Percentiles rank a stretch among this genome's conserved stretches.
Evolutionary conservation across 257 asterid genomes (phyloP).

Genomic region (Gentiana dahurica): DNA sequence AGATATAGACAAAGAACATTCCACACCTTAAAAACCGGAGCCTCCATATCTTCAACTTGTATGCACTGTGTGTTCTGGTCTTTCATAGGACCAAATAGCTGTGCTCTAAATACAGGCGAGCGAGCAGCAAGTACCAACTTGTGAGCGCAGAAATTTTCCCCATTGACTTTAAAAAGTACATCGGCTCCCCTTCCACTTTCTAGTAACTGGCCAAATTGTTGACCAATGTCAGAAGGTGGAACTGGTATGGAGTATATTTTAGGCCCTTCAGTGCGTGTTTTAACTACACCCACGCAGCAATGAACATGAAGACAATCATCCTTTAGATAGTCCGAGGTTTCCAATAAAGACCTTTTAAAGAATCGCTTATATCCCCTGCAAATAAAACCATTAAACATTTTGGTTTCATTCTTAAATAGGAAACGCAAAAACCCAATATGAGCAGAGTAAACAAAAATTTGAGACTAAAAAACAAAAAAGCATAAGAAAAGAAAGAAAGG

Average conservation of each 20-base stretch:
- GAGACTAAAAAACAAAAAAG: too few species aligned
- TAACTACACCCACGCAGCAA: slow-evolving; percentile 90
- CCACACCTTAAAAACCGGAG: slow-evolving; percentile 80
- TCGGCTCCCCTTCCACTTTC: slow-evolving; percentile 73
- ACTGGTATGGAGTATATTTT: slow-evolving; percentile 61
- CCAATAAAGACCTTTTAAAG: slow-evolving; percentile 63
- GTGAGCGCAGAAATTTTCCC: slow-evolving; percentile 68
- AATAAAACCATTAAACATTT: slow-evolving; percentile 4
- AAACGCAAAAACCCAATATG: neutral
- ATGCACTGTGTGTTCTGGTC: slow-evolving; percentile 60
- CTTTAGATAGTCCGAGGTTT: slow-evolving; percentile 72
- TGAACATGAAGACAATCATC: slow-evolving; percentile 88
- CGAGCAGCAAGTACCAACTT: slow-evolving; percentile 94
- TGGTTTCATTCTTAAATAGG: neutral
- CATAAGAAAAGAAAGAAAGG: too few species aligned
- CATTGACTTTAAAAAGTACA: slow-evolving; percentile 61
- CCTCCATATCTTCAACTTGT: slow-evolving; percentile 69
- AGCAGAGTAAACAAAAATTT: neutral
- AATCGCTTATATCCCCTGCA: slow-evolving; percentile 94
- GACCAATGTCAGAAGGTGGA: slow-evolving; percentile 78
- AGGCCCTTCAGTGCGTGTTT: slow-evolving; percentile 77
- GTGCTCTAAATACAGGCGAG: slow-evolving; percentile 93
- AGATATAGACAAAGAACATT: neutral
- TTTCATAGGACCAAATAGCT: slow-evolving; percentile 92
- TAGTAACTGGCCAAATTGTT: slow-evolving; percentile 72